These are phyloP conservation scores for Thermoascus crustaceus DNA, from an alignment of 2,329 filamentous ascomycete species.

Conservation along the genomic window DNA sequence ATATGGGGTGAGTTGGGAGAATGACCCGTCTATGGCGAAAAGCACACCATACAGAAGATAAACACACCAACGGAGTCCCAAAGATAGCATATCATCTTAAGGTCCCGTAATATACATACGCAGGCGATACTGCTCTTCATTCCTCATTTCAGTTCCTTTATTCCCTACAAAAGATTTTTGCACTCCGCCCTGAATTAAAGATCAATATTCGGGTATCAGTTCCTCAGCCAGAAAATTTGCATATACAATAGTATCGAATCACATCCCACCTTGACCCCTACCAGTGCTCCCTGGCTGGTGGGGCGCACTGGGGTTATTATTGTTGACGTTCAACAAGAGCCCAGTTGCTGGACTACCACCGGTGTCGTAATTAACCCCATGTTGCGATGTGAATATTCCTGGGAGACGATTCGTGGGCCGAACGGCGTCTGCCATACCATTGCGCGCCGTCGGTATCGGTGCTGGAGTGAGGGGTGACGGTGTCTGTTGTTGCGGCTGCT, in stretches of 20 bases:
- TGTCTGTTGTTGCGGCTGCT: conserved; percentile 16
- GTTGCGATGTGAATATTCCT: conserved; percentile 7
- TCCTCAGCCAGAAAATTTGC: no score
- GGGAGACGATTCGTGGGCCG: conserved; percentile 6
- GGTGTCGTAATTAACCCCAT: conserved; percentile 6
- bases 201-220: background rate
- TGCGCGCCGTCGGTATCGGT: conserved; percentile 13
- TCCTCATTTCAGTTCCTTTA: background rate
- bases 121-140: no score
- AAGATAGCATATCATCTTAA: background rate
- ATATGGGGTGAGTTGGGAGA: no score
- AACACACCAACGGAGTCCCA: no score
- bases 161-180: background rate
- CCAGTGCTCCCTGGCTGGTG: conserved; percentile 7
- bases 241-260: background rate
- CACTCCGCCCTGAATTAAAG: background rate
- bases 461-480: conserved; percentile 16
- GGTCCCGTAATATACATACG: conserved; percentile 1
- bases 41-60: no score
- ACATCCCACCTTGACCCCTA: conserved; percentile 9
- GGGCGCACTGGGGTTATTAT: background rate
- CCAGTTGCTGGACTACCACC: conserved; percentile 2
- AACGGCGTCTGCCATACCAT: conserved; percentile 7
- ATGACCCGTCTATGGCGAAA: no score
- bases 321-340: conserved; percentile 1